A percentile compares a stretch with the other conserved stretches of the same genome.
Conservation (phyloP, 78 protist genomes). For the Pelomyxa schiedti region DNA sequence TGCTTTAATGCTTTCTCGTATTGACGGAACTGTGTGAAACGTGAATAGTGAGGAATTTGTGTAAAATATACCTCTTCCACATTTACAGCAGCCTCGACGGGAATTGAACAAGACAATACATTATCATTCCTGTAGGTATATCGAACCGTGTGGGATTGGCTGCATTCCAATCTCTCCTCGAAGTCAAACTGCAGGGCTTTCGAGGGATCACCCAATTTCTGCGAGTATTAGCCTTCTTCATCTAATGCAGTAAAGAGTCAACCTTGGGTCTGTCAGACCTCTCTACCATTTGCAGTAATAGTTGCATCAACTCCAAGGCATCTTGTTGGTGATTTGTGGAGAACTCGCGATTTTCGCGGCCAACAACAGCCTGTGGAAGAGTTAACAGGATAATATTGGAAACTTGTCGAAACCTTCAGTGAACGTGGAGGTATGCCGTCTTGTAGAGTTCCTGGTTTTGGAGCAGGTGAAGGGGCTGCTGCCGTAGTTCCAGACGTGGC, state of each 20-base stretch:
- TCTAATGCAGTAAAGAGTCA: neutral
- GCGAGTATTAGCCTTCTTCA: neutral
- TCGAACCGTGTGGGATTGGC: conserved; percentile 26
- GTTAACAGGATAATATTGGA: too few relatives aligned
- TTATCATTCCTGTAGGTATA: conserved; percentile 33
- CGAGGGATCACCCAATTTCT: neutral
- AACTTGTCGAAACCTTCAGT: too few relatives aligned
- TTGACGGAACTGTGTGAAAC: too few relatives aligned
- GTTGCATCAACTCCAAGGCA: conserved; percentile 68
- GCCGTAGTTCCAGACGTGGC: neutral
- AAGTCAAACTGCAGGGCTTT: conserved; percentile 7
- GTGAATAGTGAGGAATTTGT: too few relatives aligned
- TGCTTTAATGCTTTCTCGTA: too few relatives aligned
- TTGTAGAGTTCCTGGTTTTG: neutral
- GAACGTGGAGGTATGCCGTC: conserved; percentile 68
- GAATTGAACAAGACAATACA: conserved; percentile 23
- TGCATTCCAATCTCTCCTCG: conserved; percentile 58
- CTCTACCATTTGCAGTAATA: conserved; percentile 29
- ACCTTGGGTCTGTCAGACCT: conserved; percentile 19
- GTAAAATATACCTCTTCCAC: conserved; percentile 8
- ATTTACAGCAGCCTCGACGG: conserved; percentile 42
- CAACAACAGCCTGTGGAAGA: too few relatives aligned
- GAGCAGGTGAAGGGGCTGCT: conserved; percentile 6
- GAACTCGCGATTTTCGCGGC: conserved; percentile 66
- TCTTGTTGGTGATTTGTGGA: conserved; percentile 76